A percentile compares a stretch with the other conserved stretches of the same genome.
These are phyloP conservation scores for Chalaropsis thielavioides DNA, from an alignment of 2,329 filamentous ascomycete species.

Conservation along the genomic window DNA sequence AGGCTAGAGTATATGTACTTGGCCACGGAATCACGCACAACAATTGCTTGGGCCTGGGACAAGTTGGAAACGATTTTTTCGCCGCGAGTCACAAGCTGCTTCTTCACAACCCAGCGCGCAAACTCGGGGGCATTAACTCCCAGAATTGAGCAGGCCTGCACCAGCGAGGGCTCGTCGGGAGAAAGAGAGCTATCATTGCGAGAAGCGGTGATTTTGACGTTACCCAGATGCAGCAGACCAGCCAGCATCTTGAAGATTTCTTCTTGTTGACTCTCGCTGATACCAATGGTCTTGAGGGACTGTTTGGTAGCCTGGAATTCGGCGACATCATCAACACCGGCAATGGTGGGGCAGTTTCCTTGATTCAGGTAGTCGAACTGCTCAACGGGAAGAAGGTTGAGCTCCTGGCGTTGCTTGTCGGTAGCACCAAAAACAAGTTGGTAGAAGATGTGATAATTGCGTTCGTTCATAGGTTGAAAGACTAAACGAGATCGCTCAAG, in stretches of 20 bases:
- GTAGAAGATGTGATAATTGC: conserved; percentile 99
- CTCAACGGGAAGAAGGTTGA: conserved; percentile 67
- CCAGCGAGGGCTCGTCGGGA: conserved; percentile 65
- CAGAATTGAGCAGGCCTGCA: conserved; percentile 68
- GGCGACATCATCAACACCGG: conserved; percentile 87
- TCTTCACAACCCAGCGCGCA: conserved; percentile 97
- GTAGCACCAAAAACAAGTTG: conserved; percentile 88
- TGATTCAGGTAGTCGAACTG: conserved; percentile 96
- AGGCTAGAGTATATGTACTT: conserved; percentile 98
- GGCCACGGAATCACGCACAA: conserved; percentile 92
- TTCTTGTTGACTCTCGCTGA: conserved; percentile 55
- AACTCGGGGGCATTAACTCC: conserved; percentile 79
- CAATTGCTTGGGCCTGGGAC: conserved; percentile 80
- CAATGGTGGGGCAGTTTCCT: conserved; percentile 77
- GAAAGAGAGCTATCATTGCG: conserved; percentile 75
- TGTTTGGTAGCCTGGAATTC: conserved; percentile 82
- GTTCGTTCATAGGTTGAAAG: conserved; percentile 92
- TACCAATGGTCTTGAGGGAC: conserved; percentile 78
- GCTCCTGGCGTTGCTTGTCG: conserved; percentile 64
- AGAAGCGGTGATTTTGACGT: conserved; percentile 87
- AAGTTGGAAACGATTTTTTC: conserved; percentile 97
- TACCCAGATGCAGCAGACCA: conserved; percentile 83
- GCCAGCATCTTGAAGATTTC: conserved; percentile 85
- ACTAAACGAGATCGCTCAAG: conserved; percentile 90
- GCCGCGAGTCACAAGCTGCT: conserved; percentile 87